Evolutionary conservation across 2,329 filamentous ascomycete genomes (phyloP), one percentile per base, ranked within the genome.

Genomic region (Fusarium anthophilum): DNA sequence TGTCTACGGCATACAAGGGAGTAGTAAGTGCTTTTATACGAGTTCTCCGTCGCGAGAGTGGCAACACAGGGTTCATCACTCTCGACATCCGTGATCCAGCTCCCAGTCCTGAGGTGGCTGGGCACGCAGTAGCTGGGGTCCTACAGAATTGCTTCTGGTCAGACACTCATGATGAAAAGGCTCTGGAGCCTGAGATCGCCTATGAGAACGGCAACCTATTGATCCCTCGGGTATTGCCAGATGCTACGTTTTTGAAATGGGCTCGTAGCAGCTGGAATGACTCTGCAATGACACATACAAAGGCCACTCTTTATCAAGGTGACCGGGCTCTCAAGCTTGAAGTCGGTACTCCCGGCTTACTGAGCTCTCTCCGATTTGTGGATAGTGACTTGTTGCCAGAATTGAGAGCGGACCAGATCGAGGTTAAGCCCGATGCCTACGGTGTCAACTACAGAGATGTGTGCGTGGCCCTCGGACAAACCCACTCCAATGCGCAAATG

Each of bases 21-120:
- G 45, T 53, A 8, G 45, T 65, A 2, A 45, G 9, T 26, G 62
- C 62, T 17, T 12, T 38, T 15, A 6, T 8, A 20, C 39, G 62
- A 53, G 62, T 65, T 22, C 32, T 65, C 11, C 56, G 56, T 20
- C 62, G 62, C 14, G 62, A 65, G 38, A 65, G 62, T 26, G 56
- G 62, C 30, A 62, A 62, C 26, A 51, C 38, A 13, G 62, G 14
- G 6, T 28, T 65, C 7, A 22, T 62, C 32, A 62, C 45, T 5
- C 38, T 65, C 15, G 62, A 65, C 11, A 53, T 65, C 11, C 45
- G 32, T 10, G 45, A 65, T 28, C 24, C 45, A 32, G 56, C 26
- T 26, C 32, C 11, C 1, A 9, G 18, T 15, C 26, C 38, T 0
- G 20, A 28, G 15, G 3, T n/a, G 8, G 26, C 26, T 2, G 39